Conservation (phyloP, 2,329 filamentous ascomycete genomes). For the Massarina eburnea region DNA sequence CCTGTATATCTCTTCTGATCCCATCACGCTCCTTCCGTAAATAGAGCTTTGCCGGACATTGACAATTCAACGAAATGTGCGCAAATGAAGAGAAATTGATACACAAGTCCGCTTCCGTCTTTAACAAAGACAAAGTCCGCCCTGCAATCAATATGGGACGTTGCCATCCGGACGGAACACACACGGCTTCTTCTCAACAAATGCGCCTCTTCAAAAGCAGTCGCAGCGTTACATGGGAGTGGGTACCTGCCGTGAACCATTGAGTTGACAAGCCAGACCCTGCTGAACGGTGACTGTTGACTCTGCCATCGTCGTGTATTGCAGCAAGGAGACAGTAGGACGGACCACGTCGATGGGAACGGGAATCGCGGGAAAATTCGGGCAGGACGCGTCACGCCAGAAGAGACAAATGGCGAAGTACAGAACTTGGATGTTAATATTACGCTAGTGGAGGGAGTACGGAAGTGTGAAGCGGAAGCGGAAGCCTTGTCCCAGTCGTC, state of each 20-base stretch:
- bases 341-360: constrained; percentile 21
- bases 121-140: constrained; percentile 1
- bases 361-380: constrained; percentile 31
- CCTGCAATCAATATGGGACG: constrained; percentile 18
- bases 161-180: background rate
- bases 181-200: background rate
- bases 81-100: background rate
- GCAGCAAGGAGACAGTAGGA: constrained; percentile 19
- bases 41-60: constrained; percentile 18
- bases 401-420: constrained; percentile 7
- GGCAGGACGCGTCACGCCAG: constrained; percentile 29
- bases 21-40: constrained; percentile 17
- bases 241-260: constrained; percentile 9
- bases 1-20: constrained; percentile 7
- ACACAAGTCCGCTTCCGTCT: background rate
- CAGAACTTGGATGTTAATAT: constrained; percentile 10
- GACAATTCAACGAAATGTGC: background rate
- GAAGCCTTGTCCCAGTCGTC: constrained; percentile 7
- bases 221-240: constrained; percentile 21
- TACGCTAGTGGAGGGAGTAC: constrained; percentile 28
- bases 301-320: constrained; percentile 5
- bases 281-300: background rate
- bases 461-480: constrained; percentile 17
- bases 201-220: constrained; percentile 24
- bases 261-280: background rate